These are phyloP conservation scores for Herpetomonas samuelpessoai DNA, from an alignment of 208 protist species.

Conservation along the genomic window DNA sequence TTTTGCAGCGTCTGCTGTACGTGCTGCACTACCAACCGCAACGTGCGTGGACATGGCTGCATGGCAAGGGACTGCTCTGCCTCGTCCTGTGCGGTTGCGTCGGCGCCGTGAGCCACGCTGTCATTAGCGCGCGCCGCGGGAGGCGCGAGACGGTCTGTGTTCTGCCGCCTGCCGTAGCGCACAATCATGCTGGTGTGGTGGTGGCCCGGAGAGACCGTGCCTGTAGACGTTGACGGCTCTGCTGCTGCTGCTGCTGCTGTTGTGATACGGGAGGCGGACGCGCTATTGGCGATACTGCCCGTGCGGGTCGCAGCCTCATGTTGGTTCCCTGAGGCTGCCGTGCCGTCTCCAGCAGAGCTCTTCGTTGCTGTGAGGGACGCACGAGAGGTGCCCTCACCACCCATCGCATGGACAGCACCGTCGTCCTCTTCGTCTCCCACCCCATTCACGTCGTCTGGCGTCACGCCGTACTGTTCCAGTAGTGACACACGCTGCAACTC, in stretches of 20 bases:
- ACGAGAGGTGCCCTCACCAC: conserved; percentile 1
- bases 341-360: too few species aligned
- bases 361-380: too few species aligned
- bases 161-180: neutral
- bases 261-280: too few species aligned
- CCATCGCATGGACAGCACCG: neutral
- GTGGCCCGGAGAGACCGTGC: too few species aligned
- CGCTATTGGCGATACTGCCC: too few species aligned
- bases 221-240: too few species aligned
- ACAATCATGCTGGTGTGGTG: conserved; percentile 1
- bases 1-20: conserved; percentile 54
- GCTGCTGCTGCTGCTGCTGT: too few species aligned
- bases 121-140: neutral
- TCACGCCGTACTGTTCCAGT: conserved; percentile 65
- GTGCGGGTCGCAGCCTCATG: too few species aligned
- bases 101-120: neutral
- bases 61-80: conserved; percentile 47
- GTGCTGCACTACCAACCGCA: conserved; percentile 72
- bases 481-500: conserved; percentile 46
- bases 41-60: conserved; percentile 81
- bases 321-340: too few species aligned
- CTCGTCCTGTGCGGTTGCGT: conserved; percentile 25
- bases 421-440: conserved; percentile 3
- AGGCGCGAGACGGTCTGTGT: neutral
- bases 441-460: conserved; percentile 19